Evolutionary conservation across 352 stramenopile species (phyloP).

Genomic region (Phytophthora vignae): DNA sequence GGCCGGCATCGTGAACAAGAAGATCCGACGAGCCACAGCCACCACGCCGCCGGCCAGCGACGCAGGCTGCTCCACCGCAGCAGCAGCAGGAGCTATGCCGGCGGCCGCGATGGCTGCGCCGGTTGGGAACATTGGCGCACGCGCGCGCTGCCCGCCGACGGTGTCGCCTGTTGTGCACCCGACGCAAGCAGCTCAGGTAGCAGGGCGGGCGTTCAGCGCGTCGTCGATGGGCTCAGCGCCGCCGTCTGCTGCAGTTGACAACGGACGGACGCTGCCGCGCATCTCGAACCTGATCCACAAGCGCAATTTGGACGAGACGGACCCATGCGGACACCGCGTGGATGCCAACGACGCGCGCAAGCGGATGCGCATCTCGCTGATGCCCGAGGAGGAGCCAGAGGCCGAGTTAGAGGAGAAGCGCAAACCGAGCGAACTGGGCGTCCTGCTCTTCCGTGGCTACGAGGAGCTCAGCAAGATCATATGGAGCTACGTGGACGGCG

Average conservation of each 20-base stretch:
- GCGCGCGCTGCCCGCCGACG: conserved; percentile 15
- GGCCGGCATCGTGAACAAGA: conserved; percentile 86
- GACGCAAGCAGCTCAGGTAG: conserved; percentile 8
- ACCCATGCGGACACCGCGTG: conserved; percentile 2
- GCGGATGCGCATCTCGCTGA: conserved; percentile 34
- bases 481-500: conserved; percentile 82
- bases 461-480: conserved; percentile 78
- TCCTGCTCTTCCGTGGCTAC: conserved; percentile 67
- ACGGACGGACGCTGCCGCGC: conserved; percentile 30
- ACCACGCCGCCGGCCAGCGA: conserved; percentile 15
- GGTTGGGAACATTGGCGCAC: not conserved
- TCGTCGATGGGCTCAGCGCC: conserved; percentile 10
- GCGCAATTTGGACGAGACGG: conserved; percentile 45
- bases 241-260: conserved; percentile 11
- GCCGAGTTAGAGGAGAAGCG: conserved; percentile 33
- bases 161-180: conserved; percentile 32
- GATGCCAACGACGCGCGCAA: conserved; percentile 16
- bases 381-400: conserved; percentile 22
- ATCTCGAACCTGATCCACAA: conserved; percentile 55
- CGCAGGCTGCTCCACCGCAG: not conserved
- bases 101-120: too few relatives aligned
- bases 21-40: conserved; percentile 68
- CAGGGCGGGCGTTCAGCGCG: conserved; percentile 13
- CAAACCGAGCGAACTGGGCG: conserved; percentile 45
- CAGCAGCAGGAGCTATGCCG: too few relatives aligned